phyloP scores from a whole-genome alignment of 345 rosid species.

The Hirschfeldia incana region DNA sequence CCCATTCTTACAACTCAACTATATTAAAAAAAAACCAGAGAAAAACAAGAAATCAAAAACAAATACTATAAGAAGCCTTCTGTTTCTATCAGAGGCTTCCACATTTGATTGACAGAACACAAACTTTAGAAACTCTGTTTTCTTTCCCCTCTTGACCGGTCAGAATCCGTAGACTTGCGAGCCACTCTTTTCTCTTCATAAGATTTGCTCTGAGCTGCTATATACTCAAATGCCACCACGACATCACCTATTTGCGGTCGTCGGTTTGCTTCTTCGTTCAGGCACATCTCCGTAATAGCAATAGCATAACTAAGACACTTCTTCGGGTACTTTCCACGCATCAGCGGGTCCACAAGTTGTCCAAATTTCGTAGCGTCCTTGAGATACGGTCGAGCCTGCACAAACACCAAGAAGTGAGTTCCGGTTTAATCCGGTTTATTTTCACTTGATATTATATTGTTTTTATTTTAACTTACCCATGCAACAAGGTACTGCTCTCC shows the following conservation, averaged over 20 bases:
- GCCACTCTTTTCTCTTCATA: slow-evolving; percentile 24
- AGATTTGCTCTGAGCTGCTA: slow-evolving; percentile 49
- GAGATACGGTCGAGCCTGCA: slow-evolving; percentile 67
- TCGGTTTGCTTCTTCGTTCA: slow-evolving; percentile 73
- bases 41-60: neutral
- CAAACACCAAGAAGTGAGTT: neutral
- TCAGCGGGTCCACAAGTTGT: slow-evolving; percentile 68
- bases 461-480: slow-evolving; percentile 56
- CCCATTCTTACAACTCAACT: slow-evolving; percentile 5
- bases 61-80: slow-evolving; percentile 20
- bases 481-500: slow-evolving; percentile 81
- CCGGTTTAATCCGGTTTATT: neutral
- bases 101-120: slow-evolving; percentile 9
- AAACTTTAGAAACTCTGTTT: slow-evolving; percentile 25
- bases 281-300: slow-evolving; percentile 85
- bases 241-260: slow-evolving; percentile 85
- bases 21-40: neutral
- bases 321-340: slow-evolving; percentile 65
- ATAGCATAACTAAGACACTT: slow-evolving; percentile 80
- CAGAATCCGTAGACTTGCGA: slow-evolving; percentile 28
- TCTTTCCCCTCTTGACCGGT: neutral
- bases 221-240: slow-evolving; percentile 74
- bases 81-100: slow-evolving; percentile 9
- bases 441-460: neutral
- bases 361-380: slow-evolving; percentile 68